Evolutionary conservation across 2,329 filamentous ascomycete species (phyloP).

Genomic region (Dactylellina drechsleri): DNA sequence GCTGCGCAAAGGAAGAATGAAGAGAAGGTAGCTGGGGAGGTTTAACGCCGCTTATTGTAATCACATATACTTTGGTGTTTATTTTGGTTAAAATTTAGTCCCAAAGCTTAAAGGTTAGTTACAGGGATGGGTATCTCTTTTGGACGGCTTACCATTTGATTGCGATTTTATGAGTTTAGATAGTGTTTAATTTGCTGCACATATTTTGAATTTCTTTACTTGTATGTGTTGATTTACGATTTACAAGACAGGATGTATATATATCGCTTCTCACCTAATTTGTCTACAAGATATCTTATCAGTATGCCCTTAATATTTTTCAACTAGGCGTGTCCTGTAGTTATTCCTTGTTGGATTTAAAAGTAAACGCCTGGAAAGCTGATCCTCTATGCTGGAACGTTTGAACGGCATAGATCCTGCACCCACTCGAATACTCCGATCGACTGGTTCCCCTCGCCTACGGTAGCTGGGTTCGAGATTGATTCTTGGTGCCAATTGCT

Average conservation of each 20-base stretch:
- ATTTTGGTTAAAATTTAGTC: neutral
- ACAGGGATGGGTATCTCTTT: no score
- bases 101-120: neutral
- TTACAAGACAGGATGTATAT: neutral
- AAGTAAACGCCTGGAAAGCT: no score
- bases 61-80: no score
- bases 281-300: neutral
- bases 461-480: slow-evolving; percentile 2
- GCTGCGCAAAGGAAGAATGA: neutral
- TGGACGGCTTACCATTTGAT: neutral
- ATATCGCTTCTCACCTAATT: slow-evolving; percentile 1
- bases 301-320: no score
- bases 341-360: neutral
- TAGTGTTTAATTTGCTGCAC: neutral
- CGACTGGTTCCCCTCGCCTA: neutral
- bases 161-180: neutral
- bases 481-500: neutral
- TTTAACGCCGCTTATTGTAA: neutral
- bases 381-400: neutral
- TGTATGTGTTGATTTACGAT: no score
- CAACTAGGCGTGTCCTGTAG: no score
- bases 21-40: slow-evolving; percentile 20
- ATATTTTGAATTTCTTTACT: no score
- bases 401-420: neutral
- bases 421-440: neutral